These are phyloP conservation scores for Tubosaeta sp. DNA, from an alignment of 768 basidiomycete genomes.

Conservation along the genomic window DNA sequence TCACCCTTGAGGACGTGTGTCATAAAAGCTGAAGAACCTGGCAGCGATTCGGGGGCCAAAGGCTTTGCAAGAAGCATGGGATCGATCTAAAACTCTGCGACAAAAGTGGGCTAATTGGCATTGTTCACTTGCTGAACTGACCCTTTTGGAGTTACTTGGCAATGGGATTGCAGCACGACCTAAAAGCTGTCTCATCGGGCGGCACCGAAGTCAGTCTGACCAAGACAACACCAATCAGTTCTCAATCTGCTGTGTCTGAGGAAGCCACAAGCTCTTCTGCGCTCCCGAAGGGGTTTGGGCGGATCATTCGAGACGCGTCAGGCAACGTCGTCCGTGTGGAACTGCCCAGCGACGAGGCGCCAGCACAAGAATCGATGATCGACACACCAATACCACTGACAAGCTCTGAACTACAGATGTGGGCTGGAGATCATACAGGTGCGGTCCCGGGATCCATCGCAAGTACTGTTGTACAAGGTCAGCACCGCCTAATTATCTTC, in stretches of 20 bases:
- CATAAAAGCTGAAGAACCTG: slow-evolving; percentile 8
- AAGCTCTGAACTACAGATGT: slow-evolving; percentile 16
- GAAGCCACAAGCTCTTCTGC: slow-evolving; percentile 17
- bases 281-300: slow-evolving; percentile 66
- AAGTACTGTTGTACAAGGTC: slow-evolving; percentile 30
- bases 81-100: slow-evolving; percentile 77
- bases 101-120: slow-evolving; percentile 71
- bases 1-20: neutral
- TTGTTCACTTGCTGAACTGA: neutral
- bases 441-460: neutral
- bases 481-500: slow-evolving; percentile 10
- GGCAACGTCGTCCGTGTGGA: slow-evolving; percentile 75
- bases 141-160: slow-evolving; percentile 57
- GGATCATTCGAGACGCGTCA: slow-evolving; percentile 73
- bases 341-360: slow-evolving; percentile 49
- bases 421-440: slow-evolving; percentile 10
- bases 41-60: slow-evolving; percentile 79
- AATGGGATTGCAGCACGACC: slow-evolving; percentile 65
- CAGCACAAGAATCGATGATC: slow-evolving; percentile 33
- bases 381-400: slow-evolving; percentile 30
- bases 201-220: slow-evolving; percentile 50
- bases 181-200: slow-evolving; percentile 66
- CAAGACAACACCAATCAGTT: neutral
- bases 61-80: slow-evolving; percentile 81
- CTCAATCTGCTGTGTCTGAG: slow-evolving; percentile 2